Base-by-base conservation (phyloP, 2,329 filamentous ascomycete species). In the Curvularia sp. region DNA sequence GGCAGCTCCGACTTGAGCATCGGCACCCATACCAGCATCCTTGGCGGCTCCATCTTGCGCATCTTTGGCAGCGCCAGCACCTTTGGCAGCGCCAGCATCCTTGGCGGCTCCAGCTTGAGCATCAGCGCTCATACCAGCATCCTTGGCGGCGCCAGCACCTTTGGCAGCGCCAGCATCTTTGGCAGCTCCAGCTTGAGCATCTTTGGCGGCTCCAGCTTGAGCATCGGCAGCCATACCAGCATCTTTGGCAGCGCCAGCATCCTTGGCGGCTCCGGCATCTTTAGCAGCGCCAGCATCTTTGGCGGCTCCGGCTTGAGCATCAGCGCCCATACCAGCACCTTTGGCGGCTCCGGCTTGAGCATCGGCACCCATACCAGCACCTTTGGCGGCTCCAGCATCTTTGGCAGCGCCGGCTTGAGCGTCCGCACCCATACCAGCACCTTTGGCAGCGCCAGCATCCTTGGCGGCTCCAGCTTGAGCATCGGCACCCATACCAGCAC, bases 311-410 rank as follows among this genome's bases (percentile, higher is more conserved):
- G 42, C 38, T 52, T 5, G 57, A 48, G 18, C 48, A 48, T 59
- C 13, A 42, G 36, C 41, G 53, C 47, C 52, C 61, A 47, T n/a
- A 5, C 23, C 36, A 64, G 59, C 43, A 10, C 61, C 34, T n/a
- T 36, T 50, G 12, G 53, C 59, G 18, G 52, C 56, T 12, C 21
- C 21, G 7, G 42, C 38, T 52, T 5, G 57, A 48, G 18, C 48
- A 48, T 59, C 13, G 39, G 36, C 41, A 55, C 47, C 52, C 61
- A 47, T n/a, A 13, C n/a, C 41, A 5, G 41, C 41, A 25, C 5
- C 25, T 25, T 27, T 27, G 25, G 4, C 25, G 25, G 25, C 4
- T 27, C 25, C 25, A 7, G 25, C 25, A 27, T 3, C 25, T 27
- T 4, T 27, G 25, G 25, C 25, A 7, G 25, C 7, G 3, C 25